These are phyloP conservation scores for Leptodontidium sp. DNA, from an alignment of 2,329 filamentous ascomycete genomes.

Conservation along the genomic window DNA sequence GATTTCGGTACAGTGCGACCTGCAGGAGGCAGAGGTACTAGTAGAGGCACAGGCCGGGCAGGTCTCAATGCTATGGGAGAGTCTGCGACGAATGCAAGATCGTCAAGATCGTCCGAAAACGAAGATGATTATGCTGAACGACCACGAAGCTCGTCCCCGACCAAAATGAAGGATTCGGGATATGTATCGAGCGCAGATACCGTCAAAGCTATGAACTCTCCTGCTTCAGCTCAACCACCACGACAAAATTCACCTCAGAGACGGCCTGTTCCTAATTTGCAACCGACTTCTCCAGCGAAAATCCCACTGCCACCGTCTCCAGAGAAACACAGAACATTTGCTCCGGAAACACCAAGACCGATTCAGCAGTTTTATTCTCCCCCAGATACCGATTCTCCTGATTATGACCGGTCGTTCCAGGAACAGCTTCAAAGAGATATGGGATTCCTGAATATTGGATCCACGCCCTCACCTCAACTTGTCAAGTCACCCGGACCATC, in stretches of 20 bases:
- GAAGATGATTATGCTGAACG: constrained; percentile 61
- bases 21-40: constrained; percentile 69
- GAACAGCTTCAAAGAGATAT: constrained; percentile 71
- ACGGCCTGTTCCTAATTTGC: constrained; percentile 56
- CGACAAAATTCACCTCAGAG: constrained; percentile 68
- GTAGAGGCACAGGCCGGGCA: constrained; percentile 65
- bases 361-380: constrained; percentile 54
- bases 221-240: constrained; percentile 54
- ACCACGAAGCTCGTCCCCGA: constrained; percentile 59
- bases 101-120: constrained; percentile 59
- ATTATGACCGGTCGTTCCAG: constrained; percentile 68
- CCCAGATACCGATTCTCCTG: constrained; percentile 59
- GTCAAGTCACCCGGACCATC: constrained; percentile 35
- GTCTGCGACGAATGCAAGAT: constrained; percentile 79
- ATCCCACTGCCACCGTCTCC: constrained; percentile 68
- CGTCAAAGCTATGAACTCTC: constrained; percentile 58
- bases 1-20: constrained; percentile 96
- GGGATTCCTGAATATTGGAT: constrained; percentile 60
- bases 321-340: constrained; percentile 52
- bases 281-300: constrained; percentile 61
- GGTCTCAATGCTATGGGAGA: constrained; percentile 80
- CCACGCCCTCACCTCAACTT: constrained; percentile 41
- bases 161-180: constrained; percentile 56
- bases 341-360: constrained; percentile 58
- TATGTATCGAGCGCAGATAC: constrained; percentile 55